Base-by-base conservation (phyloP, 192 early-diverging fungal genomes). In the Coemansia asiatica region DNA sequence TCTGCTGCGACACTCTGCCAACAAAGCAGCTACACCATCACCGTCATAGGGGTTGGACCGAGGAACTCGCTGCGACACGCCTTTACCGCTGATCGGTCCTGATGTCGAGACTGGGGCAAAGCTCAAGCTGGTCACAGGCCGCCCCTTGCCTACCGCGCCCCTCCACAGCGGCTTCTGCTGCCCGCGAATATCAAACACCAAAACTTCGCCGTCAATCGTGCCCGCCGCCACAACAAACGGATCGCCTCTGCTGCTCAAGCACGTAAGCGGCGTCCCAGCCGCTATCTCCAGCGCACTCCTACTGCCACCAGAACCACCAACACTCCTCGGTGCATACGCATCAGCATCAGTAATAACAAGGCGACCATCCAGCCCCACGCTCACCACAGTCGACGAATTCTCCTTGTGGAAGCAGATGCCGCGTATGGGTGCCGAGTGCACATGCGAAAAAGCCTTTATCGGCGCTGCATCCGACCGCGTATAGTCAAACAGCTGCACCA, bases 401-500 rank as follows among this genome's bases (percentile, higher is more conserved):
- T 44, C 22, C 31, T 60, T 67, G 21, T 69, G 60, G 25, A 79
- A 79, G n/a, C 60, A 48, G 21, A 79, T 25, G 7, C 71, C 71
- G 53, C 71, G 71, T 18, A 79, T 28, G 2, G 76, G 76, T 23
- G 76, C 76, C 5, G 64, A 47, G 22, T 79, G 76, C 35, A 71
- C 50, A 19, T 56, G 68, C 16, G 71, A 58, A 35, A 70, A 67
- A 38, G 71, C 54, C 57, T 60, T 71, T n/a, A 68, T 10, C 1
- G 74, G 74, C 9, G 70, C 66, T 12, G 56, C 49, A 10, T 59
- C 69, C 8, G 61, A 63, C 19, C 79, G 65, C 9, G 69, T 19
- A 12, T 74, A 53, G 56, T 81, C 79, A 25, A 81, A 81, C n/a
- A 81, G 65, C 67, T 81, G 79, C 22, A 81, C 1, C 15, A 75